These are phyloP conservation scores for Rhodotorula sp. DNA, from an alignment of 1,284 basidiomycete species.

Conservation along the genomic window DNA sequence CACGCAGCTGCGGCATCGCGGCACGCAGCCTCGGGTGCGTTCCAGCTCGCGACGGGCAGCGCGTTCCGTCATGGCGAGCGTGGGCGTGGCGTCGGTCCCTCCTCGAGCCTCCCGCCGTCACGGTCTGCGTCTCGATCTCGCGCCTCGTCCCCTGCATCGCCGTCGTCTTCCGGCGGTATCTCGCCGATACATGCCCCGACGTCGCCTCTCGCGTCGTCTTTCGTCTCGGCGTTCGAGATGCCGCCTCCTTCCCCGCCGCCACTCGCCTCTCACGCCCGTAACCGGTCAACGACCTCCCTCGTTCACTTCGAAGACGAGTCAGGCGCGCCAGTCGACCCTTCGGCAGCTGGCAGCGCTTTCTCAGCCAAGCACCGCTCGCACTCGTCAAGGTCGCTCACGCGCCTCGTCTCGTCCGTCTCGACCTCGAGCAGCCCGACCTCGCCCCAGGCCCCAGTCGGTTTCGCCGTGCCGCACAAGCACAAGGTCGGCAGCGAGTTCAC, in stretches of 20 bases:
- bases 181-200: not conserved
- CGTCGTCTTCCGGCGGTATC: not conserved
- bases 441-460: slow-evolving; percentile 1
- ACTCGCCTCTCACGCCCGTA: slow-evolving; percentile 3
- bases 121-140: slow-evolving; percentile 7
- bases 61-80: not conserved
- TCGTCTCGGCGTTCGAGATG: not conserved
- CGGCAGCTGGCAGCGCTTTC: not conserved
- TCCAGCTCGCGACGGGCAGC: not conserved
- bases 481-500: slow-evolving; percentile 21
- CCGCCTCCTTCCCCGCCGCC: not conserved
- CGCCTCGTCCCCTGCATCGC: slow-evolving; percentile 1
- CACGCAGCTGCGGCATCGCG: not conserved
- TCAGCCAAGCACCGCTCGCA: not conserved
- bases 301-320: not conserved
- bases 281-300: slow-evolving; percentile 14
- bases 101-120: slow-evolving; percentile 6
- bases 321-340: not conserved
- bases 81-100: not conserved
- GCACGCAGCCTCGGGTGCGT: not conserved
- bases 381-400: slow-evolving; percentile 4
- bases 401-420: slow-evolving; percentile 1
- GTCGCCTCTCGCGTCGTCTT: not conserved
- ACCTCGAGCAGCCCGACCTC: not conserved
- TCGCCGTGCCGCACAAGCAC: slow-evolving; percentile 14